A percentile compares a stretch with the other conserved stretches of the same genome.
phyloP scores from a whole-genome alignment of 179 eudicot species.

The Sideroxylon spinosum region DNA sequence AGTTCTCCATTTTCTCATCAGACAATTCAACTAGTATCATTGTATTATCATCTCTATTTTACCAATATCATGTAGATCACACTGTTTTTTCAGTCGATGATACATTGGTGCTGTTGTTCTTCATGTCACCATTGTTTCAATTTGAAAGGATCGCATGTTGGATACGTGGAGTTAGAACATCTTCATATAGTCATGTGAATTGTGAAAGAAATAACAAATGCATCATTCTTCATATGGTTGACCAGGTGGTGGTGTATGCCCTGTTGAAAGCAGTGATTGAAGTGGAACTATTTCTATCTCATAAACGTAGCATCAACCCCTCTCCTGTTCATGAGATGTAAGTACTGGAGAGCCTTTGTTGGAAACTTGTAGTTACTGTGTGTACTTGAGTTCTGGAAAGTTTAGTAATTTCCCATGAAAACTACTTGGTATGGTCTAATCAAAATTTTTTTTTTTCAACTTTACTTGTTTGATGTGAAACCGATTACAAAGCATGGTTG shows the following conservation, averaged over 20 bases:
- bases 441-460: not conserved
- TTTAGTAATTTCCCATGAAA: not conserved
- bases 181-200: not conserved
- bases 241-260: constrained; percentile 46
- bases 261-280: constrained; percentile 39
- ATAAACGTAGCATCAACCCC: constrained; percentile 32
- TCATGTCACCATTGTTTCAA: not conserved
- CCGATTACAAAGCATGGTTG: too few relatives aligned
- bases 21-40: not conserved
- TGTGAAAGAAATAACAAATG: constrained; percentile 10
- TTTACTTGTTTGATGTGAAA: too few relatives aligned
- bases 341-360: constrained; percentile 21
- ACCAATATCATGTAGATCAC: not conserved
- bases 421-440: not conserved
- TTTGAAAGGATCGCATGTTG: not conserved
- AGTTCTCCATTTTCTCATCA: not conserved
- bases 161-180: constrained; percentile 1
- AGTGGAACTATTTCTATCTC: constrained; percentile 45
- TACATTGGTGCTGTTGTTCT: not conserved
- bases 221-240: constrained; percentile 12
- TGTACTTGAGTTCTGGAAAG: not conserved
- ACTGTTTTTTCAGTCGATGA: not conserved
- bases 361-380: not conserved
- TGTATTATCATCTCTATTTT: not conserved
- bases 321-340: constrained; percentile 41